These are phyloP conservation scores for Boletus subparvulus DNA, from an alignment of 768 basidiomycete species.

Conservation along the genomic window DNA sequence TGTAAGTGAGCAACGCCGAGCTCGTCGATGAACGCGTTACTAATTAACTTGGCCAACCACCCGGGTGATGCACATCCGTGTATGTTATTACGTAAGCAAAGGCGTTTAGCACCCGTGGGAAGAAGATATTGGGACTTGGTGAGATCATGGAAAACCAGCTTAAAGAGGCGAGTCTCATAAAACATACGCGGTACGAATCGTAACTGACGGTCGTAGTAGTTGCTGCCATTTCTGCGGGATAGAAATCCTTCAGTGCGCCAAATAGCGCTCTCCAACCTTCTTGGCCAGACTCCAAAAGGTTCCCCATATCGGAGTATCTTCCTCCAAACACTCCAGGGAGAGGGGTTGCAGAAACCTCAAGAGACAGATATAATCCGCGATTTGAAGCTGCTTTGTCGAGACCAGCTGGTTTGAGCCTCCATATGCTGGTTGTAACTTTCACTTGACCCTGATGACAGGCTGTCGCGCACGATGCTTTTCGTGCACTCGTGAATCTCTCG, in stretches of 20 bases:
- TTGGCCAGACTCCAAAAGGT: conserved; percentile 74
- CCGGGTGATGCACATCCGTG: neutral
- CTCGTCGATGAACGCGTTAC: conserved; percentile 18
- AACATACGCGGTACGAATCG: neutral
- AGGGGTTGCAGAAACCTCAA: conserved; percentile 56
- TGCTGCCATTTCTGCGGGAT: conserved; percentile 82
- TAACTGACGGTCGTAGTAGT: conserved; percentile 42
- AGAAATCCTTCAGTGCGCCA: conserved; percentile 85
- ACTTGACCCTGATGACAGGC: conserved; percentile 46
- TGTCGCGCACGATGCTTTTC: conserved; percentile 92
- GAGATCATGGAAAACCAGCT: conserved; percentile 39
- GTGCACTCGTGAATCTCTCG: conserved; percentile 90
- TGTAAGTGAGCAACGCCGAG: neutral
- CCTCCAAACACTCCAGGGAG: conserved; percentile 56
- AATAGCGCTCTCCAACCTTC: conserved; percentile 79
- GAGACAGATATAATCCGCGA: conserved; percentile 75
- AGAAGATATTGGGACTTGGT: conserved; percentile 4
- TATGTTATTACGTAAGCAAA: conserved; percentile 30
- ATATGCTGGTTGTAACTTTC: conserved; percentile 21
- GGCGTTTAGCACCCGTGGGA: conserved; percentile 20
- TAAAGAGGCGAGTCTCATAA: conserved; percentile 35
- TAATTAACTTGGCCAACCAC: conserved; percentile 11
- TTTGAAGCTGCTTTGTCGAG: conserved; percentile 83
- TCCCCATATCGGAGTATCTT: conserved; percentile 76
- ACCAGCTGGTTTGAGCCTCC: conserved; percentile 65